These are phyloP conservation scores for Penicillium paxilli DNA, from an alignment of 495 filamentous ascomycete species.

Conservation along the genomic window DNA sequence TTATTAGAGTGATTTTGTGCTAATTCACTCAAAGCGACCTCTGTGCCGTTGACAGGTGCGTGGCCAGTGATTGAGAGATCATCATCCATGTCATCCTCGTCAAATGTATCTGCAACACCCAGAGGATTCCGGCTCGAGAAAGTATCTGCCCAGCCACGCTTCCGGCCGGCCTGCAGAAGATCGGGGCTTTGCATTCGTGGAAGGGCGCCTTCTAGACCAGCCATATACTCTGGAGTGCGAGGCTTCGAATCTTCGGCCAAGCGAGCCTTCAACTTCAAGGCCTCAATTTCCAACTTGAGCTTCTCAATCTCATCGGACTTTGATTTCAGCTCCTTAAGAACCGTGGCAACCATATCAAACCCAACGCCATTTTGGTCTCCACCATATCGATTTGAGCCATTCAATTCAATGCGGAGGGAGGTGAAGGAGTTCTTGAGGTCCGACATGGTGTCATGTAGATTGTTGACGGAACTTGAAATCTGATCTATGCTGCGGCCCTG, in stretches of 20 bases:
- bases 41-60: neutral
- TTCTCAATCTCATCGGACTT: constrained; percentile 50
- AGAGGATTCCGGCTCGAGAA: constrained; percentile 25
- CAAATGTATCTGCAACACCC: constrained; percentile 39
- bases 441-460: constrained; percentile 46
- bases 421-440: constrained; percentile 48
- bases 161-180: constrained; percentile 38
- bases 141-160: constrained; percentile 38
- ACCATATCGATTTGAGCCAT: constrained; percentile 26
- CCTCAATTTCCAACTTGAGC: constrained; percentile 46
- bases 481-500: constrained; percentile 45
- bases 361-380: constrained; percentile 19
- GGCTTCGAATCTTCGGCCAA: constrained; percentile 34
- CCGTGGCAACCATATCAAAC: constrained; percentile 46
- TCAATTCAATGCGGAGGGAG: constrained; percentile 43
- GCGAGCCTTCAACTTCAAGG: constrained; percentile 42
- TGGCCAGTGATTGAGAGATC: constrained; percentile 23
- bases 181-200: constrained; percentile 41
- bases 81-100: constrained; percentile 37
- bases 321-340: constrained; percentile 43
- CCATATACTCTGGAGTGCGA: constrained; percentile 6
- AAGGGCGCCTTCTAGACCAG: constrained; percentile 14
- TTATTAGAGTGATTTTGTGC: constrained; percentile 8
- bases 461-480: constrained; percentile 46
- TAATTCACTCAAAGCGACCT: neutral